Percentiles rank a stretch among this genome's conserved stretches.
These are phyloP conservation scores for Elaeis oleifera DNA, from an alignment of 202 grass and related monocot species.

Conservation along the genomic window DNA sequence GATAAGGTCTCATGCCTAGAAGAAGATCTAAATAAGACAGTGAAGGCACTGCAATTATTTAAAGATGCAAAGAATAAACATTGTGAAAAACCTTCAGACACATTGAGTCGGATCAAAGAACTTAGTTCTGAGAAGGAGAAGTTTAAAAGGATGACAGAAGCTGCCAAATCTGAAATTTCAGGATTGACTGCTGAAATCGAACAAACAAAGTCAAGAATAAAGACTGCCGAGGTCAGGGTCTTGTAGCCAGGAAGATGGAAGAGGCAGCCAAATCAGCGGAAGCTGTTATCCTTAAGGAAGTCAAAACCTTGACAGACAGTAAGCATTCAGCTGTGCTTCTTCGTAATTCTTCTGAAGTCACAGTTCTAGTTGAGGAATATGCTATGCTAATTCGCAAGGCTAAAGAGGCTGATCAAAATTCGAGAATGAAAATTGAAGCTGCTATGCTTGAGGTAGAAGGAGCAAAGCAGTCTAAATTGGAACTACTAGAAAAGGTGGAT, in stretches of 20 bases:
- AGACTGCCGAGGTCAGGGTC: constrained; percentile 59
- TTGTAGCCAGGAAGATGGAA: constrained; percentile 73
- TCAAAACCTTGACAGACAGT: constrained; percentile 26
- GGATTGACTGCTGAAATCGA: constrained; percentile 55
- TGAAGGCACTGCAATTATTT: constrained; percentile 26
- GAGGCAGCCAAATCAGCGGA: constrained; percentile 59
- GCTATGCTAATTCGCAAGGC: constrained; percentile 36
- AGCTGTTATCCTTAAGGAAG: constrained; percentile 40
- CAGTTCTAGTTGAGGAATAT: constrained; percentile 44
- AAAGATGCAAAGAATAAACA: constrained; percentile 18
- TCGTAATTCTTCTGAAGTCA: constrained; percentile 15
- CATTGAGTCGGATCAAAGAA: constrained; percentile 52
- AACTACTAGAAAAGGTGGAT: constrained; percentile 72
- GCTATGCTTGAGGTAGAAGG: constrained; percentile 58
- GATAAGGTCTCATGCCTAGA: constrained; percentile 38
- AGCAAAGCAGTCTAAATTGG: constrained; percentile 43
- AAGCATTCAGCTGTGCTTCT: background rate
- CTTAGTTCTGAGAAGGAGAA: constrained; percentile 54
- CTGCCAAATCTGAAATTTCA: constrained; percentile 40
- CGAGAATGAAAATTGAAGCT: constrained; percentile 40
- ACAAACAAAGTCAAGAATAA: constrained; percentile 50
- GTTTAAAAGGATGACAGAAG: constrained; percentile 34
- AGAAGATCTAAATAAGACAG: constrained; percentile 46
- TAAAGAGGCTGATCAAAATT: constrained; percentile 36
- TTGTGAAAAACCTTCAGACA: constrained; percentile 42